phyloP scores from a whole-genome alignment of 257 asterid species.

The Fraxinus cuspidata region DNA sequence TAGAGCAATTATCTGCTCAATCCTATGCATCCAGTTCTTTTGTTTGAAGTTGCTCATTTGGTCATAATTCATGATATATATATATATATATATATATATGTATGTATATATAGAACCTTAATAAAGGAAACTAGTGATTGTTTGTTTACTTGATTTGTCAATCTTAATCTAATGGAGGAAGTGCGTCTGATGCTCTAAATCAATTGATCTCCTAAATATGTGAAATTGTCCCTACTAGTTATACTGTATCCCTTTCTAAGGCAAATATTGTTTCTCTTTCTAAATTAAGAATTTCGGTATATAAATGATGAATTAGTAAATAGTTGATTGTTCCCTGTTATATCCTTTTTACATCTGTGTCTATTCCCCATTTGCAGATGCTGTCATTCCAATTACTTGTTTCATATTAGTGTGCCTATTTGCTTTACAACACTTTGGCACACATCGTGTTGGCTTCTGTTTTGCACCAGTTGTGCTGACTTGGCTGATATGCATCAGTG shows the following conservation, averaged over 20 bases:
- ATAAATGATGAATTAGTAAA: background rate
- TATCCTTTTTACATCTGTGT: constrained; percentile 7
- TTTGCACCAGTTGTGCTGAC: constrained; percentile 82
- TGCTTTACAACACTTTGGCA: constrained; percentile 93
- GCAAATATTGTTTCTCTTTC: background rate
- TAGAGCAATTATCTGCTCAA: background rate
- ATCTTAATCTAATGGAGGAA: no score
- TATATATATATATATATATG: no score
- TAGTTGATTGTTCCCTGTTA: background rate
- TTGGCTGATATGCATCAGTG: constrained; percentile 85
- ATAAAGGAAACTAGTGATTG: no score
- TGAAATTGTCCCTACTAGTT: no score
- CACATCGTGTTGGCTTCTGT: constrained; percentile 81
- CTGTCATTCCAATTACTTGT: constrained; percentile 92
- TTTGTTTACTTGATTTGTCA: no score
- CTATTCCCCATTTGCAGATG: constrained; percentile 64
- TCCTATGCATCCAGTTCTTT: background rate
- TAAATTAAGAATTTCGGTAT: background rate
- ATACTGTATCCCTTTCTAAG: background rate
- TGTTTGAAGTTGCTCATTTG: no score
- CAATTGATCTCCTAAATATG: no score
- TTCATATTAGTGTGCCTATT: constrained; percentile 91
- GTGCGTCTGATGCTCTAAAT: no score
- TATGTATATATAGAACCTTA: no score
- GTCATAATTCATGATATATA: background rate